A percentile compares a stretch with the other conserved stretches of the same genome.
phyloP scores from a whole-genome alignment of 2,329 filamentous ascomycete species.

The Paramyrothecium roridum region DNA sequence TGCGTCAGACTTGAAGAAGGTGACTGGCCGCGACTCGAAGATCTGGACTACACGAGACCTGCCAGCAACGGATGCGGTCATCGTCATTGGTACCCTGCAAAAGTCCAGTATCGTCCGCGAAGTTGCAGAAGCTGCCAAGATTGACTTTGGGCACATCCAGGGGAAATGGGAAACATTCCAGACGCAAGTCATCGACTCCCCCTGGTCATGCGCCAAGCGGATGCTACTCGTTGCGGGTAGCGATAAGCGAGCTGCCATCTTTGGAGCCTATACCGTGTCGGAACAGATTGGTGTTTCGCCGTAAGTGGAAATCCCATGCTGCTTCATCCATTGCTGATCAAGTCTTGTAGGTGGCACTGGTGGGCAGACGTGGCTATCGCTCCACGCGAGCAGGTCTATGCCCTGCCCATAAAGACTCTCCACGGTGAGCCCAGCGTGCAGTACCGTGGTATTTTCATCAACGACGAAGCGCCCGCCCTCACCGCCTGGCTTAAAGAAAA shows the following conservation, averaged over 20 bases:
- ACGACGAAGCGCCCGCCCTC: conserved; percentile 66
- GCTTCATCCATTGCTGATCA: conserved; percentile 35
- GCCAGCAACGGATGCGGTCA: background rate
- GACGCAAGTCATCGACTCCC: conserved; percentile 54
- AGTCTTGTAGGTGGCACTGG: conserved; percentile 46
- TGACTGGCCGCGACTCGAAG: background rate
- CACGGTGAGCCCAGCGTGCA: conserved; percentile 61
- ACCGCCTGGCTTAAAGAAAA: conserved; percentile 58
- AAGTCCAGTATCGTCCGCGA: background rate
- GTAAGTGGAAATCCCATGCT: conserved; percentile 40
- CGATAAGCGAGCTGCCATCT: conserved; percentile 64
- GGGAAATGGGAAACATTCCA: conserved; percentile 69
- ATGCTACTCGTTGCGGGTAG: conserved; percentile 67
- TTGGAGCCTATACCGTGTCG: conserved; percentile 64
- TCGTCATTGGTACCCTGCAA: background rate
- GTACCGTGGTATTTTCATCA: conserved; percentile 68
- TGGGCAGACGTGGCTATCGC: conserved; percentile 61
- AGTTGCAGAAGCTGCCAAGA: background rate
- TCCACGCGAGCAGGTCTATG: conserved; percentile 51
- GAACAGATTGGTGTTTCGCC: conserved; percentile 60
- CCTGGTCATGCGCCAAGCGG: conserved; percentile 50
- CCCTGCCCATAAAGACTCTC: conserved; percentile 48
- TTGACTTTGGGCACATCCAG: conserved; percentile 49
- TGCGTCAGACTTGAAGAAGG: background rate
- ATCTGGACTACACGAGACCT: background rate